Base-by-base conservation (phyloP, 306 rosid genomes). In the Pyrus pyrifolia region DNA sequence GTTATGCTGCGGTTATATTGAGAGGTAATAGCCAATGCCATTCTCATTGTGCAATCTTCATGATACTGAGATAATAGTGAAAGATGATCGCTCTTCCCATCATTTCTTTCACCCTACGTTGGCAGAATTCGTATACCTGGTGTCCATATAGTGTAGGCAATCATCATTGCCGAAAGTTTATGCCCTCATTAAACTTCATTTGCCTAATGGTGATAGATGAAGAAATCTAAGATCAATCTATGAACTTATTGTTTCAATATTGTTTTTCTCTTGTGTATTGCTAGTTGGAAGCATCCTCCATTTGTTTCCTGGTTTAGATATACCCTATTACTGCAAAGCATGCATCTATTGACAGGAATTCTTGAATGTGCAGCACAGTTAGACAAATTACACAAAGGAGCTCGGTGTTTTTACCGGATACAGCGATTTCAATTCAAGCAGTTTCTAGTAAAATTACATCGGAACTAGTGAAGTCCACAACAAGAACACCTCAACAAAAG, bases 361-460 rank as follows among this genome's bases (percentile, higher is more conserved):
- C 42, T 60, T 42, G 69, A 73, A 73, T 25, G 59, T n/a, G 33
- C 72, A 51, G 72, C 72, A 42, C 57, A 46, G 4, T 14, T 11
- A 71, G 44, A 70, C 45, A 44, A 51, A 61, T 23, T 52, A 74
- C 4, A 79, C 62, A 76, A 49, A 30, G 62, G 75, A 66, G 25
- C 69, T 73, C 4, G 78, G 76, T 29, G 78, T 38, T 70, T 85
- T 80, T 80, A 78, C 80, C 55, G 76, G 81, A 80, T 73, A 25
- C 18, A 60, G 21, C 12, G 62, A 25, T 78, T 78, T 80, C 23
- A 66, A 72, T 69, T 79, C 86, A 85, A 84, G 83, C 74, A 85
- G 80, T 85, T 79, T 81, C 73, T 80, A 57, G 23, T 60, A 68
- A 62, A 60, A 80, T 80, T 85, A 74, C 87, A 83, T 75, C 76